Evolutionary conservation across 164 flowering plant species (phyloP), one percentile per base, ranked within the genome.

Genomic region (Malania oleifera): DNA sequence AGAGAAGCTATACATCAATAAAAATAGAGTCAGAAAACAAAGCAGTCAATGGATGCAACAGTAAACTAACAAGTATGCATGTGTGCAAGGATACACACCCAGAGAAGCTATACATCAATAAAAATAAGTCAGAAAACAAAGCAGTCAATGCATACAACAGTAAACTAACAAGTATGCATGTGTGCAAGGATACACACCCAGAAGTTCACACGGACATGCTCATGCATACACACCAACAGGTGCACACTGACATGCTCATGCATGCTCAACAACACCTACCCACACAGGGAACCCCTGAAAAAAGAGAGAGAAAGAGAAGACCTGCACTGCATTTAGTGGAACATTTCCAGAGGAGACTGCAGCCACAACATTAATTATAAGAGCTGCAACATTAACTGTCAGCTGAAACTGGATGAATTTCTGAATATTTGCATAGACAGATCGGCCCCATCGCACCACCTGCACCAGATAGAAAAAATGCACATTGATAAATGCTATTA

Each of bases 281-380:
- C 13, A 27, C 4, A 35, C 19, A 55, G 14, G 34, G 51, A 62
- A 4, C 9, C 9, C 35, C 35, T 31, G 15, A 49, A 12, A 23
- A 1, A 39, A 9, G 47, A 37, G 61, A 47, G 61, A 43, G 37
- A 25, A 3, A 56, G 41, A 9, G 40, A 44, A 12, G 54, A 92
- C 96, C 93, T 92, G 96, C 56, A 91, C 96, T 6, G 95, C 96
- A 71, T 84, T 92, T 22, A 90, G 71, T 15, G 97, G 97, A 40
- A 90, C 86, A 73, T 77, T 67, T 28, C 83, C 83, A 62, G 82
- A 65, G 31, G 86, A 77, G 57, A 82, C 52, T 22, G 86, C 83
- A 48, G 86, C 78, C 17, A 77, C 82, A 37, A 82, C 83, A 65
- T 82, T 82, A 11, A 79, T 82, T 51, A 79, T 40, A 53, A 77